Evolutionary conservation across 305 asterid genomes (phyloP).

Genomic region (Fraxinus sp.): DNA sequence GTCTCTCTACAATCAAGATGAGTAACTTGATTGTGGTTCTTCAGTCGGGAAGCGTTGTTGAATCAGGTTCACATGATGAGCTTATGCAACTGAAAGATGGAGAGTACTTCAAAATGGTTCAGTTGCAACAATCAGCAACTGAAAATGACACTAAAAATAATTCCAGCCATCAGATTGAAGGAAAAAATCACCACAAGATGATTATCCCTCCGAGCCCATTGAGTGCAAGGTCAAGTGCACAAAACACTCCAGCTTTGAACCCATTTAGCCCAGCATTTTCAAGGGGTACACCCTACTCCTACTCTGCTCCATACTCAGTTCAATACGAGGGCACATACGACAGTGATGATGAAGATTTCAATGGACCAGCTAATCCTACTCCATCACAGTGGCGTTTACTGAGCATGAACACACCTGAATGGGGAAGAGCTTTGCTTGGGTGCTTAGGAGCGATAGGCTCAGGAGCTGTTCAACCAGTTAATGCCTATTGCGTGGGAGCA

Average conservation of each 20-base stretch:
- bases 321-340: slow-evolving; percentile 56
- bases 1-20: slow-evolving; percentile 58
- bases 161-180: slow-evolving; percentile 29
- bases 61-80: slow-evolving; percentile 66
- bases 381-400: slow-evolving; percentile 64
- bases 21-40: slow-evolving; percentile 54
- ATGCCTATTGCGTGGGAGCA: slow-evolving; percentile 73
- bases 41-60: slow-evolving; percentile 52
- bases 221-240: slow-evolving; percentile 56
- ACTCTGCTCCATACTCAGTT: slow-evolving; percentile 61
- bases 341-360: slow-evolving; percentile 40
- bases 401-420: slow-evolving; percentile 64
- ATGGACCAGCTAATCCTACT: slow-evolving; percentile 29
- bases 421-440: slow-evolving; percentile 54
- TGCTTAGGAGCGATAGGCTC: slow-evolving; percentile 75
- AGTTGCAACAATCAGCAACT: slow-evolving; percentile 45
- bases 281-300: slow-evolving; percentile 41
- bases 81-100: slow-evolving; percentile 57
- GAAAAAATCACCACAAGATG: slow-evolving; percentile 32
- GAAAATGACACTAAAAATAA: slow-evolving; percentile 16
- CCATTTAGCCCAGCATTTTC: slow-evolving; percentile 67
- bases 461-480: slow-evolving; percentile 79
- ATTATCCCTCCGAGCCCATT: slow-evolving; percentile 51
- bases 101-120: slow-evolving; percentile 62
- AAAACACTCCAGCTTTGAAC: slow-evolving; percentile 45